phyloP scores from a whole-genome alignment of 2,329 filamentous ascomycete species.

The Arthrobotrys sphaeroides region DNA sequence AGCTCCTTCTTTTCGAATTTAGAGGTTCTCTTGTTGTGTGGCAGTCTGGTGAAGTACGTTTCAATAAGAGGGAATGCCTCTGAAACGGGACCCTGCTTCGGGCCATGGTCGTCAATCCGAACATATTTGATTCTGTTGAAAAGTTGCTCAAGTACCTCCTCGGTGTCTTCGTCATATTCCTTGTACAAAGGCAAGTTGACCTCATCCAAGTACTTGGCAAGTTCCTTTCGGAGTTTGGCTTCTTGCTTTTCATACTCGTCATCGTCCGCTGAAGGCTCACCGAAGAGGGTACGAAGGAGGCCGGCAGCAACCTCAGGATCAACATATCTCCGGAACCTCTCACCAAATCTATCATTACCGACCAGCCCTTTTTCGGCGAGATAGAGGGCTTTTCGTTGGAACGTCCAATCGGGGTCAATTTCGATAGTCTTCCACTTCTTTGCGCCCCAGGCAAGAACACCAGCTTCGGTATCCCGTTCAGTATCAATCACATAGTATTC shows the following conservation, averaged over 20 bases:
- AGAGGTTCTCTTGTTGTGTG: conserved; percentile 78
- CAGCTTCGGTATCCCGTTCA: conserved; percentile 74
- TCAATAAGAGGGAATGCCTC: conserved; percentile 84
- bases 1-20: conserved; percentile 79
- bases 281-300: conserved; percentile 74
- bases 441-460: conserved; percentile 75
- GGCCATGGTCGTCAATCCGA: conserved; percentile 89
- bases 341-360: conserved; percentile 78
- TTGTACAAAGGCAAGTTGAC: conserved; percentile 88
- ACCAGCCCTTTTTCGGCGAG: conserved; percentile 74
- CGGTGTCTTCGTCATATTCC: conserved; percentile 86
- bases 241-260: conserved; percentile 66
- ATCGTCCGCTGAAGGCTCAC: conserved; percentile 69
- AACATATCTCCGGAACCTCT: conserved; percentile 77
- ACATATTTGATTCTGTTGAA: conserved; percentile 96
- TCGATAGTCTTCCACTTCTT: conserved; percentile 67
- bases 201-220: conserved; percentile 76
- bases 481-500: conserved; percentile 90
- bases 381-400: conserved; percentile 70
- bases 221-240: conserved; percentile 66
- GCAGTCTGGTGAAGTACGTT: conserved; percentile 91
- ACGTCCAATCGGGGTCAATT: conserved; percentile 61
- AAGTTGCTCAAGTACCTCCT: conserved; percentile 86
- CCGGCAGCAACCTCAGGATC: conserved; percentile 76
- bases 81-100: conserved; percentile 82